Evolutionary conservation across 768 basidiomycete genomes (phyloP).

Genomic region (Lyophyllum semitale): DNA sequence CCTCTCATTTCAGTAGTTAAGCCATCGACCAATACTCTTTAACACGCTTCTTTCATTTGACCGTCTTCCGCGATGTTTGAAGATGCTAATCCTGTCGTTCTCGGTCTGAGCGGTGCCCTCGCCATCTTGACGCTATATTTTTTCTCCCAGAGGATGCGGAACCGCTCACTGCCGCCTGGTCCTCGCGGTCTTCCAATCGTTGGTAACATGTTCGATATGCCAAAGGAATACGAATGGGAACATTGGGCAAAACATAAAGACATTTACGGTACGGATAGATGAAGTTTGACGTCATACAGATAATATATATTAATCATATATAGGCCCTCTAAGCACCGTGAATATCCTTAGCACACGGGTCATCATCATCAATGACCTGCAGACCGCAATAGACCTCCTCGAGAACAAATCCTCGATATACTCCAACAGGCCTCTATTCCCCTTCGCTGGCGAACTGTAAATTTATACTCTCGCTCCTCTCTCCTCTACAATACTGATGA

Average conservation of each 20-base stretch:
- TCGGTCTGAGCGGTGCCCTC: conserved; percentile 7
- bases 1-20: neutral
- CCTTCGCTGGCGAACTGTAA: conserved; percentile 18
- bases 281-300: neutral
- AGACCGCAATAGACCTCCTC: conserved; percentile 18
- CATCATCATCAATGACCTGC: conserved; percentile 19
- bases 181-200: conserved; percentile 41
- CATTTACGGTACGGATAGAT: conserved; percentile 9
- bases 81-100: conserved; percentile 5
- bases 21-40: neutral
- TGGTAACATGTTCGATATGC: conserved; percentile 48
- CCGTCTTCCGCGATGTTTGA: conserved; percentile 4
- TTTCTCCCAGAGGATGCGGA: conserved; percentile 10
- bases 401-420: conserved; percentile 18
- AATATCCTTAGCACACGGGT: conserved; percentile 14
- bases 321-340: conserved; percentile 19
- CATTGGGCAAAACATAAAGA: conserved; percentile 20
- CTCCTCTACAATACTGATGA: neutral
- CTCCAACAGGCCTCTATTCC: conserved; percentile 18
- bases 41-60: neutral
- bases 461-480: neutral
- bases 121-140: conserved; percentile 7
- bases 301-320: neutral
- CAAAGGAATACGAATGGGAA: conserved; percentile 23
- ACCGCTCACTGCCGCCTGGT: conserved; percentile 34